Evolutionary conservation across 2,329 filamentous ascomycete genomes (phyloP).

Genomic region (Clathrospora elynae): DNA sequence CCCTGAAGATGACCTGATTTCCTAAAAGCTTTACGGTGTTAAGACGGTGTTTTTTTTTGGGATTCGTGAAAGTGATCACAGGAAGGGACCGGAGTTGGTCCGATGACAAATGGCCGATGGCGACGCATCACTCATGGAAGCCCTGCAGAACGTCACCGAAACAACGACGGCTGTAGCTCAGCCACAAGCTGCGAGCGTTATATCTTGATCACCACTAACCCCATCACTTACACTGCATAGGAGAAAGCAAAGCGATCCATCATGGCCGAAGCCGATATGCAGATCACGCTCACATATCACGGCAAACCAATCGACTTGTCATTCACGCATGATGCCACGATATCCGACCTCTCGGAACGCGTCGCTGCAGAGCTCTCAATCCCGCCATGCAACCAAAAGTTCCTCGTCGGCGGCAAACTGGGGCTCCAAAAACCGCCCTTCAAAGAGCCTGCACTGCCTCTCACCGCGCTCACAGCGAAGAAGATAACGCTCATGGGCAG

Average conservation of each 20-base stretch:
- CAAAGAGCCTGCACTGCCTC: slow-evolving; percentile 60
- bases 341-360: slow-evolving; percentile 63
- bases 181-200: slow-evolving; percentile 27
- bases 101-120: slow-evolving; percentile 46
- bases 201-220: slow-evolving; percentile 41
- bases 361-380: slow-evolving; percentile 64
- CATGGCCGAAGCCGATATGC: slow-evolving; percentile 28
- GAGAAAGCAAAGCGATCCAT: too few species aligned
- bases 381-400: slow-evolving; percentile 68
- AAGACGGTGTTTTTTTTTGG: too few species aligned
- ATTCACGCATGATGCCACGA: slow-evolving; percentile 57
- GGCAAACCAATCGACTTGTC: slow-evolving; percentile 56
- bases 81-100: slow-evolving; percentile 6
- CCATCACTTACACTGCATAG: slow-evolving; percentile 21
- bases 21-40: too few species aligned
- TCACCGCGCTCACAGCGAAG: slow-evolving; percentile 59
- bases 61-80: too few species aligned
- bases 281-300: slow-evolving; percentile 61
- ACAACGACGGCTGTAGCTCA: slow-evolving; percentile 25
- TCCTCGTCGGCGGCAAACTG: slow-evolving; percentile 66
- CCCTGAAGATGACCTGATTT: too few species aligned
- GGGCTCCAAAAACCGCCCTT: slow-evolving; percentile 69
- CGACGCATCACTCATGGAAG: slow-evolving; percentile 38
- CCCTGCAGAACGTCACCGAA: slow-evolving; percentile 44
- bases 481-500: slow-evolving; percentile 71